Base-by-base conservation (phyloP, 352 stramenopile genomes). In the Thalassiosira mediterranea region DNA sequence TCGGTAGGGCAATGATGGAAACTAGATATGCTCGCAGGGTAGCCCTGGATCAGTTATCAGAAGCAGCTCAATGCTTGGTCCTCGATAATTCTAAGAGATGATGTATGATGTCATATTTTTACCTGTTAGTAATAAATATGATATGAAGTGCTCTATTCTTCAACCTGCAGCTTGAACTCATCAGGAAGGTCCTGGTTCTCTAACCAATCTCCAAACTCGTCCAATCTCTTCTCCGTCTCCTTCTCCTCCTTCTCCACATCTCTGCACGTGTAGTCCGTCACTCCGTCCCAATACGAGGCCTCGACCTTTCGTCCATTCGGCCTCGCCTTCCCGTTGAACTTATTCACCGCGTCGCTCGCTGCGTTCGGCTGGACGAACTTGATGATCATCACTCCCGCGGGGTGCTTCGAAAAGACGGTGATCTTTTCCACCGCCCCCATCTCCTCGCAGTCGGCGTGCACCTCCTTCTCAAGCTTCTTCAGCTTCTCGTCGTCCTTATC, bases 221-320 rank as follows among this genome's bases (percentile, higher is more conserved):
- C 96, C 46, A 95, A 99, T 60, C 91, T 99, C 44, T 97, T 99
- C 82, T 98, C 98, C 81, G 97, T 99, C 77, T 94, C 97, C 69
- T 94, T 97, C 65, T 97, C 99, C 70, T 91, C 98, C 65, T 95
- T 97, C 28, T 88, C 98, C 23, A 94, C 97, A 29, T 91, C 97
- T 37, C 84, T 98, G 52, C 74, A 98, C 53, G 99, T 98, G 84
- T 95, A 99, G 51, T 91, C 96, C 79, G 87, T 98, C 17, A 93
- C 87, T 75, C 90, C 92, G 23, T 42, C 88, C 96, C 97, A 97
- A 88, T 98, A 96, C 76, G 97, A 99, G 72, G 98, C 97, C 86
- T 99, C 97, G 97, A 93, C 99, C 65, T 82, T 99, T 56, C 97
- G 60, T 97, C 79, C 71, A 86, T 90, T 49, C 1, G 25, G 26